Evolutionary conservation across 1,139 yeast genomes (phyloP).

Genomic region (Zygosaccharomyces sapae): DNA sequence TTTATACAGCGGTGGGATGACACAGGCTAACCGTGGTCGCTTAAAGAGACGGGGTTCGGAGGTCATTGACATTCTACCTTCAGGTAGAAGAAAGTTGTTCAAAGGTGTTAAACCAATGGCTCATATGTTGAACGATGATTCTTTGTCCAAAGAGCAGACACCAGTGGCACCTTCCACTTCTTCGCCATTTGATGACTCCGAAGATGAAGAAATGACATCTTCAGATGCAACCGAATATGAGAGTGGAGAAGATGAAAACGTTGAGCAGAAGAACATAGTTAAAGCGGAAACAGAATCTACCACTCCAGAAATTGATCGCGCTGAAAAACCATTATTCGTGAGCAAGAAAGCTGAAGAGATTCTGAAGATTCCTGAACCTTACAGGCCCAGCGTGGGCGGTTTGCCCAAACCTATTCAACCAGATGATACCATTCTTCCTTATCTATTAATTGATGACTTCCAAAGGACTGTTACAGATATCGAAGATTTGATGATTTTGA

Average conservation of each 20-base stretch:
- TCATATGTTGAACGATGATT: constrained; percentile 61
- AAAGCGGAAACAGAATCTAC: constrained; percentile 31
- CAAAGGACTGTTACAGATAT: constrained; percentile 61
- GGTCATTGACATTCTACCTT: constrained; percentile 9
- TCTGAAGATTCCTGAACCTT: constrained; percentile 18
- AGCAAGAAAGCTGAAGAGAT: constrained; percentile 18
- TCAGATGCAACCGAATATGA: constrained; percentile 37
- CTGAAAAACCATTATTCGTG: constrained; percentile 14
- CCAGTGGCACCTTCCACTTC: constrained; percentile 15
- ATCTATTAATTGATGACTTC: constrained; percentile 49
- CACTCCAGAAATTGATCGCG: constrained; percentile 32
- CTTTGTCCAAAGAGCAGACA: constrained; percentile 25
- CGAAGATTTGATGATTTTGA: constrained; percentile 62
- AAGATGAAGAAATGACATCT: constrained; percentile 25
- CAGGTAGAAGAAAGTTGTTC: constrained; percentile 15
- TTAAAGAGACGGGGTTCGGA: constrained; percentile 19
- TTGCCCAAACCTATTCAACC: constrained; percentile 29
- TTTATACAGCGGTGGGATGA: constrained; percentile 27
- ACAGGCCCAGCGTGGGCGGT: constrained; percentile 26
- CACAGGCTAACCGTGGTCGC: constrained; percentile 21
- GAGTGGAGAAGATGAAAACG: constrained; percentile 21
- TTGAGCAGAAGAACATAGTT: constrained; percentile 21
- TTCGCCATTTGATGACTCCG: constrained; percentile 15
- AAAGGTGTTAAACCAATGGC: constrained; percentile 51
- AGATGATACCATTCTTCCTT: constrained; percentile 20